These are phyloP conservation scores for Sonneratia alba DNA, from an alignment of 345 rosid species.

Conservation along the genomic window DNA sequence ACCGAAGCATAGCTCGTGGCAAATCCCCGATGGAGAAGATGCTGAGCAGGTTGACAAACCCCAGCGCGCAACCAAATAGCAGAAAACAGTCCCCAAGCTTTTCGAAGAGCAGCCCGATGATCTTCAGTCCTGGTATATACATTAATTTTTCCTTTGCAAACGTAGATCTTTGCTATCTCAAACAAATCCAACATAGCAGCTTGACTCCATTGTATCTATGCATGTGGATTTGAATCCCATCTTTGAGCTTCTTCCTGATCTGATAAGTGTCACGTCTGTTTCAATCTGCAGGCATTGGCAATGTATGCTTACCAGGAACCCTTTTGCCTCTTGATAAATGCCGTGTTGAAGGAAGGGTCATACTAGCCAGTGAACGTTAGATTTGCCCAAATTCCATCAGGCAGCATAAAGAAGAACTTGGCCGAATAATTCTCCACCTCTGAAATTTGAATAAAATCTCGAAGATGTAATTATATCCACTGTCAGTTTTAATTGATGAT, in stretches of 20 bases:
- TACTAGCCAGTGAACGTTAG: too few relatives aligned
- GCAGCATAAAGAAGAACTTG: not conserved
- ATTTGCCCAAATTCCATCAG: too few relatives aligned
- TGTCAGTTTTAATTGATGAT: not conserved
- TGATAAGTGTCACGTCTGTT: too few relatives aligned
- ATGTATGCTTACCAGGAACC: too few relatives aligned
- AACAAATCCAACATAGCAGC: too few relatives aligned
- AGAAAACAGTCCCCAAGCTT: slow-evolving; percentile 71
- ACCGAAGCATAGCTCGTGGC: slow-evolving; percentile 90
- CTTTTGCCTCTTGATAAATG: too few relatives aligned
- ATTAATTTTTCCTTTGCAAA: not conserved
- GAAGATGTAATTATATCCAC: not conserved
- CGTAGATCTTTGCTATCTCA: too few relatives aligned
- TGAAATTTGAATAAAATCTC: not conserved
- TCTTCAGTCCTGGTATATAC: slow-evolving; percentile 37
- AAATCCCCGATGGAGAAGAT: slow-evolving; percentile 70
- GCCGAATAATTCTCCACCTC: not conserved
- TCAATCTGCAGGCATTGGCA: too few relatives aligned
- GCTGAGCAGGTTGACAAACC: slow-evolving; percentile 69
- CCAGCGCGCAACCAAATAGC: slow-evolving; percentile 95
- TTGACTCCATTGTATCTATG: too few relatives aligned
- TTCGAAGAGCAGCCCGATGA: slow-evolving; percentile 68
- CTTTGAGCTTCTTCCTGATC: too few relatives aligned
- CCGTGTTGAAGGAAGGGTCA: too few relatives aligned
- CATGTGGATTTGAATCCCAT: too few relatives aligned